Evolutionary conservation across 1,139 yeast genomes (phyloP), one percentile per base, ranked within the genome.

Genomic region (Saccharomycopsis phalli): DNA sequence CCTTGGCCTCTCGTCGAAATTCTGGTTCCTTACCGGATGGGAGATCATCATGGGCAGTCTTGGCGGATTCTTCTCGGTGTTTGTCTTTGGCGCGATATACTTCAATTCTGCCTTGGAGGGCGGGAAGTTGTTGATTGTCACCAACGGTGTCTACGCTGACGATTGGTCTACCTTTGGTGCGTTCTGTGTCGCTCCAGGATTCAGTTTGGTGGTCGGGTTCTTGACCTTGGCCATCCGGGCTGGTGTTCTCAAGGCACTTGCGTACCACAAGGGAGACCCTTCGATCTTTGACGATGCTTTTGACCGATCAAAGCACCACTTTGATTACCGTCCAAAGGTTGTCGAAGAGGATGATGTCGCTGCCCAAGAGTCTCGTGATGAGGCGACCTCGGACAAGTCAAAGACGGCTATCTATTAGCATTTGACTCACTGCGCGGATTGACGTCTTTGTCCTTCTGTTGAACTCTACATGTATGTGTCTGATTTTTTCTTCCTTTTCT

Each of bases 141-240:
- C 82, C 74, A 75, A 84, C 50, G 96, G 96, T 39, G 63, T 88
- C 31, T 88, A 88, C 56, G 62, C 71, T 11, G 74, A 71, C 42
- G 96, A 88, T 57, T 88, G 96, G 96, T 84, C 94, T 53, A 77
- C 94, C 0, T 88, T 87, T 61, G 96, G 94, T 23, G 95, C 96
- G 1, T 87, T 87, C 61, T 93, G 83, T 4, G 82, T 79, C 49
- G 94, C 96, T 1, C 95, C 96, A 3, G 69, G 79, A 37, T 94
- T 93, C 16, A 87, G 93, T 16, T 51, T 87, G 2, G 48, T 80
- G 2, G 64, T 79, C 47, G 78, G 84, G 1, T 59, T 71, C 17
- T 53, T 66, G 31, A 66, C 70, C 36, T 69, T 81, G 26, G 76
- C 56, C 1, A 27, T 71, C 7, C 71, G 95, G 57, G 57, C 74